Base-by-base conservation (phyloP, 2,329 filamentous ascomycete species). In the Trichoderma pleuroti region DNA sequence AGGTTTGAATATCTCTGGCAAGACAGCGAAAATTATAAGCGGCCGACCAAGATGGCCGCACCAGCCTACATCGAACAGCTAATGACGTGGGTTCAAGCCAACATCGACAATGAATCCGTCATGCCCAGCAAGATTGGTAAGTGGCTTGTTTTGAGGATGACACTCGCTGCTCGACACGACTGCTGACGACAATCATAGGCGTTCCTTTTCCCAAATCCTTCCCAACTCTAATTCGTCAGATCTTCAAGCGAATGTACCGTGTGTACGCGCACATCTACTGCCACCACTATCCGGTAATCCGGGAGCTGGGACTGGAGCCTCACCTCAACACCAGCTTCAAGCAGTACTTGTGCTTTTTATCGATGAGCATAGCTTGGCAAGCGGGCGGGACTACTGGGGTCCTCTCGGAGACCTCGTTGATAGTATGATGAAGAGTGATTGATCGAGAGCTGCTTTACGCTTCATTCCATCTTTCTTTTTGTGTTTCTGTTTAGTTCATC, bases 251-350 rank as follows among this genome's bases (percentile, higher is more conserved):
- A 79, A 91, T 99, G 84, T 99, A 98, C 84, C 92, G 96, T 75
- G 95, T 99, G 73, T 99, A 99, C 81, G 96, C 96, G 56, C 96
- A 99, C 84, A 97, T 99, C 77, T 99, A 99, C 88, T 99, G 97
- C 85, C 96, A 99, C 82, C 96, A 99, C 84, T 99, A 99, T 83
- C 94, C 94, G 42, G 94, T 99, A 75, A 92, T 99, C 75, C 92
- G 97, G 71, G 94, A 98, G 80, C 88, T 99, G 49, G 96, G 96
- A 26, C 88, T 99, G 71, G 96, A 99, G 82, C 94, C 97, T 57
- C 96, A 99, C 82, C 88, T 99, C 74, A 99, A 99, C 83, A 99
- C 96, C 16, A 97, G 93, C 83, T 99, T 99, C 89, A 99, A 99
- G 87, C 96, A 99, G 82, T 99, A 98, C n/a, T n/a, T 79, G 96